These are phyloP conservation scores for Hysterium pulicare DNA, from an alignment of 2,329 filamentous ascomycete genomes.

Conservation along the genomic window DNA sequence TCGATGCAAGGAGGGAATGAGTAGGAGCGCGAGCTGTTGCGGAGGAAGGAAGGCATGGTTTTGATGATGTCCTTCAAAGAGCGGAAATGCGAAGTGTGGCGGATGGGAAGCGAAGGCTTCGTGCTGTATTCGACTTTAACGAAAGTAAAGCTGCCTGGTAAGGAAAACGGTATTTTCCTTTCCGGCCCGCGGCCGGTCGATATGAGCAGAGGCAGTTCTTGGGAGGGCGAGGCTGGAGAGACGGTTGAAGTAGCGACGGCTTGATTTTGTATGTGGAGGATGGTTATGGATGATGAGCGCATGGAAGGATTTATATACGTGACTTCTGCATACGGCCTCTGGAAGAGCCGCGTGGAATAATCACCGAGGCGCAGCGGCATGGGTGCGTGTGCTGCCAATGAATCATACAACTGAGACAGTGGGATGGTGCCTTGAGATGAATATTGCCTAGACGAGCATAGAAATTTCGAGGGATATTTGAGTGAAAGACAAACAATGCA, in stretches of 20 bases:
- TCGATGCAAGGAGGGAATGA: slow-evolving; percentile 36
- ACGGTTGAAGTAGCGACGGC: slow-evolving; percentile 15
- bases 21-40: slow-evolving; percentile 24
- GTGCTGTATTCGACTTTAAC: slow-evolving; percentile 25
- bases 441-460: slow-evolving; percentile 19
- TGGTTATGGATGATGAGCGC: slow-evolving; percentile 11
- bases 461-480: slow-evolving; percentile 1
- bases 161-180: slow-evolving; percentile 13
- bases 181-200: slow-evolving; percentile 32
- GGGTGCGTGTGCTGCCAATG: slow-evolving; percentile 13
- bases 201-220: slow-evolving; percentile 19
- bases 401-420: slow-evolving; percentile 28
- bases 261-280: slow-evolving; percentile 17
- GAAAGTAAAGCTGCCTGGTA: slow-evolving; percentile 18
- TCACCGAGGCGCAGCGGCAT: slow-evolving; percentile 28
- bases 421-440: slow-evolving; percentile 22
- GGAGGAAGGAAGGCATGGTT: slow-evolving; percentile 35
- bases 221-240: slow-evolving; percentile 13
- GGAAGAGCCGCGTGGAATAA: slow-evolving; percentile 23
- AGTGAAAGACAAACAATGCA: slow-evolving; percentile 15
- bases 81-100: slow-evolving; percentile 17
- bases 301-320: slow-evolving; percentile 26
- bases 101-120: slow-evolving; percentile 20
- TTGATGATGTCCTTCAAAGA: slow-evolving; percentile 22
- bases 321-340: slow-evolving; percentile 24